Base-by-base conservation (phyloP, 768 basidiomycete genomes). In the Agaricus blazei region DNA sequence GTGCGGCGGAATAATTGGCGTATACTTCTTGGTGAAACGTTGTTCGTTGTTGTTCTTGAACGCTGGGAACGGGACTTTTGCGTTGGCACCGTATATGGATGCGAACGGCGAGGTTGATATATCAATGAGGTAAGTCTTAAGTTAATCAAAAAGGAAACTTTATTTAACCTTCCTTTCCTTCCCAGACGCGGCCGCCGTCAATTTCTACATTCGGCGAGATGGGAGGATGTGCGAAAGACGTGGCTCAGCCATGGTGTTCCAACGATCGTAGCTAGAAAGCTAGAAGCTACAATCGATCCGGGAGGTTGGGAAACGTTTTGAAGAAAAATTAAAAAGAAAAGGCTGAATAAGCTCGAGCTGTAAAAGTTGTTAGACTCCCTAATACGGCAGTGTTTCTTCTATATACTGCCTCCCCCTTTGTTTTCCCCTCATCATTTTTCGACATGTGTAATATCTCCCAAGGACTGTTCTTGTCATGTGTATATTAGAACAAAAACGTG, bases 231-330 rank as follows among this genome's bases (percentile, higher is more conserved):
- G 38, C 82, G 95, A 28, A 91, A 88, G 72, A 82, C 80, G 0
- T 99, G 97, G 97, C 76, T 98, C 28, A 82, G 80, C 51, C 93
- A 98, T 57, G 85, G 87, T 9, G 88, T 98, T 44, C 93, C 96
- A 2, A 95, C 90, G 2, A 75, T 90, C 37, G 88, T 96, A 24
- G 92, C 97, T 3, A 78, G 97, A 49, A 91, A 90, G 67, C 65
- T 98, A 56, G 96, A 98, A 67, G 81, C 89, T 59, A 84, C 83
- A 12, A 78, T 92, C 14, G 95, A 97, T 66, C 85, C 80, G 29
- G 93, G 95, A n/a, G 94, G 94, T 23, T 98, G 94, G 95, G 90
- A 91, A 64, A 88, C 87, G 56, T 68, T 96, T 48, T 95, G 34
- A 34, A 34, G 34, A 34, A 31, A 4, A 19, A 19, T 19, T 19